Evolutionary conservation across 257 asterid genomes (phyloP), one percentile per base, ranked within the genome.

Genomic region (Handroanthus guayacan): DNA sequence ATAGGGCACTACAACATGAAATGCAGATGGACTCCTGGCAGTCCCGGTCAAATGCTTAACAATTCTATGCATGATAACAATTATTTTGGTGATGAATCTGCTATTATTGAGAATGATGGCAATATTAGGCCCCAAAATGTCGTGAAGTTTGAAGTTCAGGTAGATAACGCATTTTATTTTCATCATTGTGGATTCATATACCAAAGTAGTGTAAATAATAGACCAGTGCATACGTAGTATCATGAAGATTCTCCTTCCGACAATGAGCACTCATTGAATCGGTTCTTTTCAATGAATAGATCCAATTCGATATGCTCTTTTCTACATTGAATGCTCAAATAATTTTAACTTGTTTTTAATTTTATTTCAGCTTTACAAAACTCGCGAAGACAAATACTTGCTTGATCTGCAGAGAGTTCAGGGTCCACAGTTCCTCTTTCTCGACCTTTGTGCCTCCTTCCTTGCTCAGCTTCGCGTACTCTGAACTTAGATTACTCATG

Each of bases 121-220:
- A 75, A 60, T 51, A 41, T 58, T 62, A 78, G 69, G 81, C 77
- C 81, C 71, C 83, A 83, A 61, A 87, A 86, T 72, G 89, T 89
- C 67, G 91, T 94, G 70, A 92, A 94, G 84, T 94, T 94, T 83
- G 99, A 94, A 82, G 82, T 94, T 79, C 99, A 92, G 98, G 98
- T 92, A 86, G 71, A 62, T 62, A 41, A 69, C 69, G 14, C 65
- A 43, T 72, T 39, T 70, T 65, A 61, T 57, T 34, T 54, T 14
- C 62, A 39, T 70, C 18, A 52, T 37, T 11, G 10, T 48, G 7
- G 43, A 11, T 8, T 61, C 36, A 12, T 12, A 6, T 61, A 60
- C 20, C 39, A 25, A 9, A 58, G 39, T 58, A 2, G 38, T 31
- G 16, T 9, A 58, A 58, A n/a, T 14, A 60, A 73, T 60, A 47